Conservation (phyloP, 208 protist species). For the Trypanosoma vivax region DNA sequence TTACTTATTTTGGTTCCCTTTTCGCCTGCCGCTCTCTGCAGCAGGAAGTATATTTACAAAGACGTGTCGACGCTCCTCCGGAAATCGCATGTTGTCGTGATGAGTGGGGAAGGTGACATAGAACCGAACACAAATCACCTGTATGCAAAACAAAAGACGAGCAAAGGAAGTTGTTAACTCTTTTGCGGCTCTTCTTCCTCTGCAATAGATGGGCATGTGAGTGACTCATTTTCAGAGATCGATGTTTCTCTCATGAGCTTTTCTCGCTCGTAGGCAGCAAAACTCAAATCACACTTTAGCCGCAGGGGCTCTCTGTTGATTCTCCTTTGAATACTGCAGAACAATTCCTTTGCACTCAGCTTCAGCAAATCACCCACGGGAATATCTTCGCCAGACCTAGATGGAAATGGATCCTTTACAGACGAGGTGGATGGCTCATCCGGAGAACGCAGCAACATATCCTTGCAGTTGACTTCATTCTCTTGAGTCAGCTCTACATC, state of each 20-base stretch:
- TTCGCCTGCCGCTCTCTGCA: too few relatives aligned
- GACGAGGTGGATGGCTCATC: background rate
- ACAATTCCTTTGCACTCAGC: slow-evolving; percentile 11
- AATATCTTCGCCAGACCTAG: background rate
- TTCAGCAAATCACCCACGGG: slow-evolving; percentile 9
- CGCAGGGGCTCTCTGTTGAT: slow-evolving; percentile 28
- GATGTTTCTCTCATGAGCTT: slow-evolving; percentile 9
- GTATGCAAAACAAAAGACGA: too few relatives aligned
- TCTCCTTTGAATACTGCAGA: slow-evolving; percentile 30
- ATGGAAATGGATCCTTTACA: background rate
- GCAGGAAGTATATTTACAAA: too few relatives aligned
- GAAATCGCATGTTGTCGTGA: too few relatives aligned
- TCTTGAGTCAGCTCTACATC: background rate
- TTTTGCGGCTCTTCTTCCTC: too few relatives aligned
- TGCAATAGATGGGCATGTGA: too few relatives aligned
- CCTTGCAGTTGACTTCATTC: background rate
- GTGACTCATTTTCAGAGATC: background rate
- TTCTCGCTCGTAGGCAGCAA: slow-evolving; percentile 47
- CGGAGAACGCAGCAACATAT: too few relatives aligned
- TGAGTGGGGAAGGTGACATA: too few relatives aligned
- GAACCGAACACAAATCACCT: too few relatives aligned
- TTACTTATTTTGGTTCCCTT: too few relatives aligned
- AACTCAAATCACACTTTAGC: slow-evolving; percentile 59
- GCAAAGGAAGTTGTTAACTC: too few relatives aligned
- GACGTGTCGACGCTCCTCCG: too few relatives aligned